Conservation (phyloP, 306 rosid genomes). For the Cucurbita ficifolia region DNA sequence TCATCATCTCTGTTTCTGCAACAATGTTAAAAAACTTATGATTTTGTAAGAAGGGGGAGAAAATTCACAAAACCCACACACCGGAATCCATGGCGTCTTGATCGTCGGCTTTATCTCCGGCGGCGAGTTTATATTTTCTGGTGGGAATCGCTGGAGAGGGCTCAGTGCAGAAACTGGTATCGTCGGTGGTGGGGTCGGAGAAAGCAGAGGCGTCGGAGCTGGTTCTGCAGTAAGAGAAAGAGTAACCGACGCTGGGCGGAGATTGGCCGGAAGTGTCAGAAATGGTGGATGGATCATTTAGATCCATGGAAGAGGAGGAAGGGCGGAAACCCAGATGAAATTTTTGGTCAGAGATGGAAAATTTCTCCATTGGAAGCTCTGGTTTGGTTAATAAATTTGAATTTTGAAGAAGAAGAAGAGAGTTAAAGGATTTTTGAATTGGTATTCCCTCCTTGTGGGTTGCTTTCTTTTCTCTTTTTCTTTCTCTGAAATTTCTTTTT, state of each 20-base stretch:
- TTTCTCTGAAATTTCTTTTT: background rate
- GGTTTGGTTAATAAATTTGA: background rate
- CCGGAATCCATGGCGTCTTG: slow-evolving; percentile 51
- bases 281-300: slow-evolving; percentile 38
- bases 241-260: slow-evolving; percentile 38
- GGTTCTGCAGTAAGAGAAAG: slow-evolving; percentile 41
- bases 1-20: slow-evolving; percentile 67
- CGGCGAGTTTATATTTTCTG: slow-evolving; percentile 22
- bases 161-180: slow-evolving; percentile 38
- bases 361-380: slow-evolving; percentile 34
- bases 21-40: background rate
- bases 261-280: slow-evolving; percentile 50
- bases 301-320: slow-evolving; percentile 60
- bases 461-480: background rate
- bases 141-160: slow-evolving; percentile 47
- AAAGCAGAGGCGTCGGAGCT: slow-evolving; percentile 55
- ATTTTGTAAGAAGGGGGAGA: background rate
- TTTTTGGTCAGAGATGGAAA: slow-evolving; percentile 35
- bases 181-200: slow-evolving; percentile 47
- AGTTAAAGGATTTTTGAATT: slow-evolving; percentile 26
- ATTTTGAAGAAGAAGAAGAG: background rate
- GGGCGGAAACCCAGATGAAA: slow-evolving; percentile 48
- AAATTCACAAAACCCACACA: slow-evolving; percentile 6
- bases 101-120: slow-evolving; percentile 33
- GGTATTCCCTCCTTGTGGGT: slow-evolving; percentile 38